A percentile compares a stretch with the other conserved stretches of the same genome.
phyloP scores from a whole-genome alignment of 2,329 filamentous ascomycete genomes.

The Alternaria angustiovoidea region DNA sequence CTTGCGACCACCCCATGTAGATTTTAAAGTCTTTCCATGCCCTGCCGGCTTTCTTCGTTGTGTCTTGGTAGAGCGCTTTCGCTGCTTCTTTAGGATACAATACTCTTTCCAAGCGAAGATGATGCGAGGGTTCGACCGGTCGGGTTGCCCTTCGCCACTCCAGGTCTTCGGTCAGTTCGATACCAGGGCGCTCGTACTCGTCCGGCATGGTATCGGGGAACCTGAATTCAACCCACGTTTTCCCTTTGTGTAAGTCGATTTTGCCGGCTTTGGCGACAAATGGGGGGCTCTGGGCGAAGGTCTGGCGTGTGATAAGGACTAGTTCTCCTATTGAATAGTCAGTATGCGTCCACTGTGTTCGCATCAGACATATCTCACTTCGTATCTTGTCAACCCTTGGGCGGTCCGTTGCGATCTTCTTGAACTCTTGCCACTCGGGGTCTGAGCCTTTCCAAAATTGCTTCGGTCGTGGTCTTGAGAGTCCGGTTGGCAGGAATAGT shows the following conservation, averaged over 20 bases:
- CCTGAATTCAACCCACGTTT: constrained; percentile 58
- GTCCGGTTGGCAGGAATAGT: constrained; percentile 60
- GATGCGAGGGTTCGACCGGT: constrained; percentile 43
- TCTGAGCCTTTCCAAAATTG: constrained; percentile 60
- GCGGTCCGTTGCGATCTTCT: constrained; percentile 55
- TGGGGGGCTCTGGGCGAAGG: constrained; percentile 39
- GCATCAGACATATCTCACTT: constrained; percentile 26
- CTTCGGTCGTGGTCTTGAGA: constrained; percentile 50
- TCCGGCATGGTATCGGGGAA: constrained; percentile 59
- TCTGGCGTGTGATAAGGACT: constrained; percentile 44
- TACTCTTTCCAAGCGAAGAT: constrained; percentile 46
- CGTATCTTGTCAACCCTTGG: constrained; percentile 51
- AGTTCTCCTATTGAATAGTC: constrained; percentile 44
- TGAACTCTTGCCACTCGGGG: constrained; percentile 63
- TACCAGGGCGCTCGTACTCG: constrained; percentile 58
- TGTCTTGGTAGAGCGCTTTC: constrained; percentile 35
- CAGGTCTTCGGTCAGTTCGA: constrained; percentile 52
- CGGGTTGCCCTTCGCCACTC: constrained; percentile 42
- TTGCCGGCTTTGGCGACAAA: constrained; percentile 48
- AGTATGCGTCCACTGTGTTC: constrained; percentile 2
- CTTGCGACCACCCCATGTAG: constrained; percentile 38
- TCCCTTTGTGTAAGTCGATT: constrained; percentile 52
- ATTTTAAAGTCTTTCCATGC: constrained; percentile 34
- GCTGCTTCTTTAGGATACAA: constrained; percentile 33
- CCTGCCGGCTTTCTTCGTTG: constrained; percentile 26